A percentile compares a stretch with the other conserved stretches of the same genome.
These are phyloP conservation scores for Starmerella stellata DNA, from an alignment of 805 yeast genomes.

Conservation along the genomic window DNA sequence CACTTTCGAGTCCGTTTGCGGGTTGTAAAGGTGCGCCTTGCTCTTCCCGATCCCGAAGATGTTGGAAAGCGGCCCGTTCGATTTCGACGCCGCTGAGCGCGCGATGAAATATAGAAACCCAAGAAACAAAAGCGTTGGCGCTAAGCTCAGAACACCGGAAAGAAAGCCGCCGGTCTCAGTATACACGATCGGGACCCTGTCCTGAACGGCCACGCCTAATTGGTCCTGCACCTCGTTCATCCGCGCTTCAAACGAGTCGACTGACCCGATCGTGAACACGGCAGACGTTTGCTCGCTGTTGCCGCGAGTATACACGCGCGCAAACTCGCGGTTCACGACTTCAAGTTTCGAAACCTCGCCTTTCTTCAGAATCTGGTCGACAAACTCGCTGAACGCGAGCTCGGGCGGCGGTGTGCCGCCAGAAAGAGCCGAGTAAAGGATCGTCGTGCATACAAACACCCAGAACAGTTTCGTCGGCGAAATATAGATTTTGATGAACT, in stretches of 20 bases:
- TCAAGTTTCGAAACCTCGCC: slow-evolving; percentile 59
- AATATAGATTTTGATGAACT: slow-evolving; percentile 15
- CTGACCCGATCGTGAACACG: slow-evolving; percentile 72
- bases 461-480: slow-evolving; percentile 16
- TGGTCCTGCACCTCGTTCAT: slow-evolving; percentile 54
- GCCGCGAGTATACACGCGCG: slow-evolving; percentile 23
- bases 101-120: slow-evolving; percentile 63
- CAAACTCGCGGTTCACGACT: slow-evolving; percentile 56
- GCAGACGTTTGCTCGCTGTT: slow-evolving; percentile 30
- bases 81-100: slow-evolving; percentile 26
- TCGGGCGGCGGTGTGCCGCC: slow-evolving; percentile 18
- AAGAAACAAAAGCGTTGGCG: slow-evolving; percentile 64
- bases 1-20: slow-evolving; percentile 64
- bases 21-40: slow-evolving; percentile 60
- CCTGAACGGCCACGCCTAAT: slow-evolving; percentile 45
- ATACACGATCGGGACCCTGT: slow-evolving; percentile 62
- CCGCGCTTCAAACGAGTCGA: slow-evolving; percentile 69
- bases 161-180: slow-evolving; percentile 49
- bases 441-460: slow-evolving; percentile 13
- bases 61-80: slow-evolving; percentile 42
- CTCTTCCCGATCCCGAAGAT: slow-evolving; percentile 55
- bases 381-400: slow-evolving; percentile 66
- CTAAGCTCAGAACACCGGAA: slow-evolving; percentile 45
- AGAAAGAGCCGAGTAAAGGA: slow-evolving; percentile 15
- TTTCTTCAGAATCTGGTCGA: slow-evolving; percentile 53